These are phyloP conservation scores for Torrubiella hemipterigena DNA, from an alignment of 2,329 filamentous ascomycete genomes.

Conservation along the genomic window DNA sequence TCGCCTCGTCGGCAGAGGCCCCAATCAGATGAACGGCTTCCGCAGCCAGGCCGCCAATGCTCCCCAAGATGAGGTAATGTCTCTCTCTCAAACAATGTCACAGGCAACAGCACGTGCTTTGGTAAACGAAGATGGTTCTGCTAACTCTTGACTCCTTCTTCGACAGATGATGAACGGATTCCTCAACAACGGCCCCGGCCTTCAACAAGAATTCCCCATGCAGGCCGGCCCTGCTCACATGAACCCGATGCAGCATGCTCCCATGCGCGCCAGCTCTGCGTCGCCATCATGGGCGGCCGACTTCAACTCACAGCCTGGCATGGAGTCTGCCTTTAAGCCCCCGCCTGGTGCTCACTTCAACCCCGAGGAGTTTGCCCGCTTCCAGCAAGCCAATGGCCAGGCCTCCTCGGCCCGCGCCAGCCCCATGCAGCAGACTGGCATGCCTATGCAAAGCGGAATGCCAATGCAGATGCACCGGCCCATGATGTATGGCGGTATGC, in stretches of 20 bases:
- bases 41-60: constrained; percentile 57
- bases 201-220: constrained; percentile 43
- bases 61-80: constrained; percentile 66
- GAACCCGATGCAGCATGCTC: constrained; percentile 35
- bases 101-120: constrained; percentile 9
- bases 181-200: constrained; percentile 61
- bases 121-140: constrained; percentile 14
- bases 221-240: constrained; percentile 35
- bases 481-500: constrained; percentile 43
- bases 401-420: constrained; percentile 37
- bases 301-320: constrained; percentile 47
- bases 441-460: constrained; percentile 32
- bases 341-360: constrained; percentile 53
- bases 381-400: constrained; percentile 61
- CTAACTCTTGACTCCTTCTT: background rate
- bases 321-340: constrained; percentile 60
- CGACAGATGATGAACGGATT: constrained; percentile 85
- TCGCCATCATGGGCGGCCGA: constrained; percentile 43
- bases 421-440: constrained; percentile 46
- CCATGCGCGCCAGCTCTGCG: constrained; percentile 39
- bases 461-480: constrained; percentile 42
- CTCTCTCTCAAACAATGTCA: constrained; percentile 9
- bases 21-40: constrained; percentile 64
- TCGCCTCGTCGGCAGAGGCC: constrained; percentile 65
- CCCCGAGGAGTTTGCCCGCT: constrained; percentile 76